Percentiles rank a stretch among this genome's conserved stretches.
Conservation (phyloP, 257 asterid species). For the Echium plantagineum region DNA sequence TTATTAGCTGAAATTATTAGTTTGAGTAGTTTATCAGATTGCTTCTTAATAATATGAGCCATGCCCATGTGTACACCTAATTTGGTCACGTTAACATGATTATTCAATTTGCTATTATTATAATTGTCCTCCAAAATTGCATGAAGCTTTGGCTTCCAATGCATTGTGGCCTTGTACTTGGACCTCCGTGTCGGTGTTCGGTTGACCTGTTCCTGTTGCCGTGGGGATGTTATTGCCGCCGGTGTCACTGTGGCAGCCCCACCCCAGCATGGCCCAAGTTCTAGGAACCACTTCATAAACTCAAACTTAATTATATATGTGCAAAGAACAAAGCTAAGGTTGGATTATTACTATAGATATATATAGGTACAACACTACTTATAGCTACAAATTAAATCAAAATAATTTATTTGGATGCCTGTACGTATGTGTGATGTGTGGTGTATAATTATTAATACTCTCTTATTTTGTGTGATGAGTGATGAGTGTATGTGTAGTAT, state of each 20-base stretch:
- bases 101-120: not conserved
- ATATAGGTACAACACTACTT: not conserved
- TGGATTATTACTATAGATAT: not conserved
- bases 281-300: conserved; percentile 27
- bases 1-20: conserved; percentile 12
- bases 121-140: conserved; percentile 34
- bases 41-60: conserved; percentile 1
- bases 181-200: conserved; percentile 4
- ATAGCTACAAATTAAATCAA: no score
- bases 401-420: no score
- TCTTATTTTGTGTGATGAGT: not conserved
- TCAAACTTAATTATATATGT: not conserved
- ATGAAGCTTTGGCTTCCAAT: conserved; percentile 45
- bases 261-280: conserved; percentile 29
- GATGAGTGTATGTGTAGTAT: not conserved
- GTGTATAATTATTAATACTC: no score
- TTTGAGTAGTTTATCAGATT: conserved; percentile 12
- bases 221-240: conserved; percentile 2
- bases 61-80: not conserved
- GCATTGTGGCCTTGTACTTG: conserved; percentile 5
- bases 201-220: conserved; percentile 6
- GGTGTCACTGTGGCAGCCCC: conserved; percentile 25
- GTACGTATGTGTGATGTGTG: not conserved
- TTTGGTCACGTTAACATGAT: not conserved
- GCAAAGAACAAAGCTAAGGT: no score